Conservation (phyloP, 2,329 filamentous ascomycete genomes). For the Colletotrichum sp. region DNA sequence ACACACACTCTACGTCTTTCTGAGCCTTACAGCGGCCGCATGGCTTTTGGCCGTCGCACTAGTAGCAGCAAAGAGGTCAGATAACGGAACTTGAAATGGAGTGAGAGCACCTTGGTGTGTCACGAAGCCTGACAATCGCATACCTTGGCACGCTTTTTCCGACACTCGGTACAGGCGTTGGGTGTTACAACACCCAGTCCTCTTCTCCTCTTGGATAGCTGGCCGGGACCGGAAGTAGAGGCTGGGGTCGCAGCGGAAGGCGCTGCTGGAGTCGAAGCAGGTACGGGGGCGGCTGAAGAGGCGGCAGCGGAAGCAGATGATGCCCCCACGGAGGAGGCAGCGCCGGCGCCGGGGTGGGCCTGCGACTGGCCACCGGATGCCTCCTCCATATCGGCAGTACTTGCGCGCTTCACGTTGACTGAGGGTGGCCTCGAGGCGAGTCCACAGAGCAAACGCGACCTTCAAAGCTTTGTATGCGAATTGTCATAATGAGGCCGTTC, state of each 20-base stretch:
- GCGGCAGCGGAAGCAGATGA: background rate
- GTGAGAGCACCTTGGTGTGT: background rate
- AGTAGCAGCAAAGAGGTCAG: background rate
- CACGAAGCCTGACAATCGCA: slow-evolving; percentile 3
- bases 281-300: background rate
- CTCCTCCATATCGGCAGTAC: slow-evolving; percentile 22
- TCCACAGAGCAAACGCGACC: slow-evolving; percentile 17
- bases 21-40: slow-evolving; percentile 62
- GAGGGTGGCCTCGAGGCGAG: slow-evolving; percentile 13
- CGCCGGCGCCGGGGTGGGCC: slow-evolving; percentile 11
- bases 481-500: slow-evolving; percentile 20
- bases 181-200: slow-evolving; percentile 63
- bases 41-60: slow-evolving; percentile 66
- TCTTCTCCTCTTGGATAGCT: slow-evolving; percentile 56
- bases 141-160: slow-evolving; percentile 68
- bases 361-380: slow-evolving; percentile 11
- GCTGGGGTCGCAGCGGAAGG: slow-evolving; percentile 3
- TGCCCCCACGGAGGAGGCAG: slow-evolving; percentile 17
- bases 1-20: slow-evolving; percentile 61
- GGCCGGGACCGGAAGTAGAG: slow-evolving; percentile 20
- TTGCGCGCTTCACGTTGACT: slow-evolving; percentile 22
- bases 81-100: background rate
- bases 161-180: slow-evolving; percentile 66
- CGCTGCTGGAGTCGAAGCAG: background rate
- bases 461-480: slow-evolving; percentile 15